A percentile compares a stretch with the other conserved stretches of the same genome.
phyloP scores from a whole-genome alignment of 805 yeast genomes.

The Zygoascus bituminiphila region DNA sequence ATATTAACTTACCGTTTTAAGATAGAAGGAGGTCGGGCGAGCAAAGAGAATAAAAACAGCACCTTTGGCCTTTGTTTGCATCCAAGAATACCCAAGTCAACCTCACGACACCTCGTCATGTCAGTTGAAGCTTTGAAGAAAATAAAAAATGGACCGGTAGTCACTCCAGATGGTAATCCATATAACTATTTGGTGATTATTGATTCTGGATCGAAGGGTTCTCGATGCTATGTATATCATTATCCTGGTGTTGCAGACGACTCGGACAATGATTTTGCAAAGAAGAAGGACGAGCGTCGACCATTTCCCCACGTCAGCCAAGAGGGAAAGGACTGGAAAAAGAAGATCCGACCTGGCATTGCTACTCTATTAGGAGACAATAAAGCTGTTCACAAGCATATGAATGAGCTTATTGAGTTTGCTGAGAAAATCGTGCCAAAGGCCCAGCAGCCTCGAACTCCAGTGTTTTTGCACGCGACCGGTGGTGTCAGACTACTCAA shows the following conservation, averaged over 20 bases:
- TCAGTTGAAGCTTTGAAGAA: background rate
- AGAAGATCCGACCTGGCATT: slow-evolving; percentile 73
- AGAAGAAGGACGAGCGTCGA: slow-evolving; percentile 10
- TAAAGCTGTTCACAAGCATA: slow-evolving; percentile 50
- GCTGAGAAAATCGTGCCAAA: slow-evolving; percentile 67
- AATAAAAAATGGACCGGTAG: slow-evolving; percentile 8
- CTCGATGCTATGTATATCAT: slow-evolving; percentile 70
- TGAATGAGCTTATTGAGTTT: slow-evolving; percentile 52
- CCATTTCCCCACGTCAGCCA: slow-evolving; percentile 17
- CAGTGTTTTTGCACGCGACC: slow-evolving; percentile 82
- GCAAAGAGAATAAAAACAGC: no score
- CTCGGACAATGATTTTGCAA: background rate
- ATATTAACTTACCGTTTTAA: no score
- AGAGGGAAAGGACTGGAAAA: slow-evolving; percentile 46
- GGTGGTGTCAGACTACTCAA: slow-evolving; percentile 90
- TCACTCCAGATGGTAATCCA: slow-evolving; percentile 8
- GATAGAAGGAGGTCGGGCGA: no score
- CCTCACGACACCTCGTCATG: no score
- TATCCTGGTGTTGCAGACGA: slow-evolving; percentile 24
- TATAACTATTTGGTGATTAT: slow-evolving; percentile 46
- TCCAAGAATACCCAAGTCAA: no score
- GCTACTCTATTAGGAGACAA: slow-evolving; percentile 54
- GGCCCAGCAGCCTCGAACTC: slow-evolving; percentile 56
- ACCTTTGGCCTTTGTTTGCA: no score
- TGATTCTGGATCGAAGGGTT: slow-evolving; percentile 91